Base-by-base conservation (phyloP, 257 asterid genomes). In the Ajuga chamaepitys region DNA sequence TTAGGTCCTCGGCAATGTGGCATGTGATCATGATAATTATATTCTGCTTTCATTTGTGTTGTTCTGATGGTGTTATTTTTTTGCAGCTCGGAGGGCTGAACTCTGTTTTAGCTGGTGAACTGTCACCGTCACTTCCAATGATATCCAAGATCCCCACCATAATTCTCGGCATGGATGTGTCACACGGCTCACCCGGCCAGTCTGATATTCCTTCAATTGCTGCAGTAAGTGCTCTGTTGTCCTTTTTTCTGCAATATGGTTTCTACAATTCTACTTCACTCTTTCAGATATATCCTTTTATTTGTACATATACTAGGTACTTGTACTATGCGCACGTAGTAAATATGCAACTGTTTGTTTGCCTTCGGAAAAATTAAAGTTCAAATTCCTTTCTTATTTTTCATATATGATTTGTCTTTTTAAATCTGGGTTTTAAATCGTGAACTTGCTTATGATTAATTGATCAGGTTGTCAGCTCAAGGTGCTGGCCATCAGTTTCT, bases 101-200 rank as follows among this genome's bases (percentile, higher is more conserved):
- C 68, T 84, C 99, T 35, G 18, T 83, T 79, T 75, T 93, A 17
- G 85, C 83, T 51, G 77, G 81, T 34, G 98, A 93, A 62, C 25
- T 74, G 25, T 70, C 78, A 4, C 81, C 86, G 13, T 66, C 88
- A 1, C 64, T 93, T 12, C 96, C 94, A 1, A 2, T 85, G 75
- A 81, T 93, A n/a, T 85, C 99, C 0, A 87, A 81, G 72, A 70
- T 67, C 40, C 97, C 99, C 21, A 89, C 95, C 4, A 37, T 89
- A 38, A 87, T 93, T 68, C 86, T 93, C 62, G 99, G 98, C 37
- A 93, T 89, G 97, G 99, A 93, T 53, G 99, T 93, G 1, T 89
- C 97, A 0, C 99, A 93, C 18, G 99, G 96, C 25, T 87, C 97
- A 47, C 99, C 99, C 17, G 99, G 99, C 56, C 96, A 86, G 67